Evolutionary conservation across 176 grass and related monocot genomes (phyloP).

Genomic region (Rhynchospora tenuis): DNA sequence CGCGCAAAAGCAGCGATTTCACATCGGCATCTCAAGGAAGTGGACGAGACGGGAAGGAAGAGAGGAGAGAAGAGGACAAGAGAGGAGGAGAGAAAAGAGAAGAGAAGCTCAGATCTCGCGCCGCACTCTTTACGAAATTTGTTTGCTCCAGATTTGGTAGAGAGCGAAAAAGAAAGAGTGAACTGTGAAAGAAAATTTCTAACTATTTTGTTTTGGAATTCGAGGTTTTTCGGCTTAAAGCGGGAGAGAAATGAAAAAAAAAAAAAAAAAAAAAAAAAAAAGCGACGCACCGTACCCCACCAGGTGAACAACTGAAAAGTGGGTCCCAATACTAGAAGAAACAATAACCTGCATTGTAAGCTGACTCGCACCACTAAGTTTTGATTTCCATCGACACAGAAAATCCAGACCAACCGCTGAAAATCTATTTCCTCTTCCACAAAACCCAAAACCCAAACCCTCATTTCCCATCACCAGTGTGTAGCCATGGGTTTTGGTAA

Average conservation of each 20-base stretch:
- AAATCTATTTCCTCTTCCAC: neutral
- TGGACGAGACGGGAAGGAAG: neutral
- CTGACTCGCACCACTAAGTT: neutral
- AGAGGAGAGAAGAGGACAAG: neutral
- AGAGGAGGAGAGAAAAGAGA: neutral
- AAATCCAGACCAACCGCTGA: neutral
- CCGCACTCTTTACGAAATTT: neutral
- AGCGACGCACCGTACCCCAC: too few relatives aligned
- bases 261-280: too few relatives aligned
- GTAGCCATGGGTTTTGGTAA: too few relatives aligned
- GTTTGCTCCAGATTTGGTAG: neutral
- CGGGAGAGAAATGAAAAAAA: too few relatives aligned
- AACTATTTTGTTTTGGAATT: too few relatives aligned
- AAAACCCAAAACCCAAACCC: neutral
- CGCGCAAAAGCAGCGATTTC: neutral
- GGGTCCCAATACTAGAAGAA: too few relatives aligned
- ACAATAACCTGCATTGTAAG: neutral
- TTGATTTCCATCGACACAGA: neutral
- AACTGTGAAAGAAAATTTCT: neutral
- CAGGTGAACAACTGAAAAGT: too few relatives aligned
- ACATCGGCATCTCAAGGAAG: neutral
- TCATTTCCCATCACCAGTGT: too few relatives aligned
- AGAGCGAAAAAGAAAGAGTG: neutral
- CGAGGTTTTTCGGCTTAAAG: too few relatives aligned
- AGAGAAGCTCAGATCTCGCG: neutral